Evolutionary conservation across 2,329 filamentous ascomycete species (phyloP), one percentile per base, ranked within the genome.

Genomic region (Nemania bipapillata): DNA sequence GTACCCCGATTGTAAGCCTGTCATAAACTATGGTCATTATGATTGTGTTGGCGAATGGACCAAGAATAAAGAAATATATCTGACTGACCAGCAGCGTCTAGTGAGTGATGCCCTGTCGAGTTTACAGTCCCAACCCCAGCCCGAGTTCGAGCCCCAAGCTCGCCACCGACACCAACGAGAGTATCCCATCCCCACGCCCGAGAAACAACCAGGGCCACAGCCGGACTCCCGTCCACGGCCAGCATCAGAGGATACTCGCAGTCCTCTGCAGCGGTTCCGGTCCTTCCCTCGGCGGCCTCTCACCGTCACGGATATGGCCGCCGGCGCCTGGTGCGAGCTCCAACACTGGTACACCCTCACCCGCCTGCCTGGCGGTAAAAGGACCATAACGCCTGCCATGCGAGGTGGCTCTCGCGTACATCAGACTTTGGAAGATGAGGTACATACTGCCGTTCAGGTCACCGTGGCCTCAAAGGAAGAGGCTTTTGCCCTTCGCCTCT

Each of bases 281-380:
- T 89, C 89, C 0, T 90, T 87, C 64, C 93, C 93, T 0, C 90
- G 86, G 76, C 95, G 93, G 77, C 89, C 92, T 0, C 85, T 98
- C 7, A 93, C 92, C 0, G 96, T 98, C 0, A 94, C 92, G 2
- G 96, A 99, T 79, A 82, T 98, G 26, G 89, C 94, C 0, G 91
- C 93, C 0, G 94, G 94, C 1, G 91, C 94, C 7, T 99, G 96
- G 96, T 99, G 96, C 79, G 95, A 99, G 80, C 80, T 98, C 67
- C 94, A 98, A 79, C 96, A 97, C 76, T 94, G 90, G 84, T 97
- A 96, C 81, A 92, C 89, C 0, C 85, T 99, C 63, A 92, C 90
- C 2, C 90, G 88, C 63, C 88, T 88, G 3, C 86, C 86, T 0
- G 83, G 91, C 76, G 96, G 95, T 0, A 88, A 87, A 65, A 94